Percentiles rank a stretch among this genome's conserved stretches.
phyloP scores from a whole-genome alignment of 306 rosid genomes.

The Acacia confusa region DNA sequence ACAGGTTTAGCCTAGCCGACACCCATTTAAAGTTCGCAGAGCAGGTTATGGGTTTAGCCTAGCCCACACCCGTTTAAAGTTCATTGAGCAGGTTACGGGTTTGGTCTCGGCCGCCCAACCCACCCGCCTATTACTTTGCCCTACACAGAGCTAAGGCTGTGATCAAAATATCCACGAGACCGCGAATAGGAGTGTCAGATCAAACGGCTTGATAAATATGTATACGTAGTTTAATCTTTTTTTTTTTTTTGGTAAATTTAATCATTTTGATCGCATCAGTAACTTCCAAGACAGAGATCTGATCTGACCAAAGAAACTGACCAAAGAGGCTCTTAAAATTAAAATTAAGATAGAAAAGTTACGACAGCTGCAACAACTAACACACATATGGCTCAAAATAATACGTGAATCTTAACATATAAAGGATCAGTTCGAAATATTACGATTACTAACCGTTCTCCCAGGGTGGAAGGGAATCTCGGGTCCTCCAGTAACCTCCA shows the following conservation, averaged over 20 bases:
- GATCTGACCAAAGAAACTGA: background rate
- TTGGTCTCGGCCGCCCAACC: no score
- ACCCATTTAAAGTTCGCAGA: no score
- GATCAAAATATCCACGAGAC: background rate
- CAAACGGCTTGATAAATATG: background rate
- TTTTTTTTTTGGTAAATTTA: no score
- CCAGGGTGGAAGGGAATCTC: slow-evolving; percentile 65
- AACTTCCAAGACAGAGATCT: background rate
- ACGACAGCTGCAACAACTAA: background rate
- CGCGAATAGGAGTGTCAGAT: background rate
- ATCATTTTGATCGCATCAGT: background rate
- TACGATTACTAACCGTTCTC: slow-evolving; percentile 45
- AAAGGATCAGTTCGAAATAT: background rate
- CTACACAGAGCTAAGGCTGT: background rate
- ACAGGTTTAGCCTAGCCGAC: no score
- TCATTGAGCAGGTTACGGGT: no score
- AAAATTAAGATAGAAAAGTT: background rate
- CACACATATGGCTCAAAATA: background rate
- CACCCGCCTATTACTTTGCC: no score
- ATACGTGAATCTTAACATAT: background rate
- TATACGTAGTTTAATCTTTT: background rate
- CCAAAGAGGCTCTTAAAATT: background rate
- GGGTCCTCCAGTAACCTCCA: slow-evolving; percentile 71
- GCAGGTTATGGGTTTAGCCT: no score
- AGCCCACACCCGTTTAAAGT: no score